Percentiles rank a stretch among this genome's conserved stretches.
Conservation (phyloP, 2,329 filamentous ascomycete genomes). For the Verticillium zaregamsianum region DNA sequence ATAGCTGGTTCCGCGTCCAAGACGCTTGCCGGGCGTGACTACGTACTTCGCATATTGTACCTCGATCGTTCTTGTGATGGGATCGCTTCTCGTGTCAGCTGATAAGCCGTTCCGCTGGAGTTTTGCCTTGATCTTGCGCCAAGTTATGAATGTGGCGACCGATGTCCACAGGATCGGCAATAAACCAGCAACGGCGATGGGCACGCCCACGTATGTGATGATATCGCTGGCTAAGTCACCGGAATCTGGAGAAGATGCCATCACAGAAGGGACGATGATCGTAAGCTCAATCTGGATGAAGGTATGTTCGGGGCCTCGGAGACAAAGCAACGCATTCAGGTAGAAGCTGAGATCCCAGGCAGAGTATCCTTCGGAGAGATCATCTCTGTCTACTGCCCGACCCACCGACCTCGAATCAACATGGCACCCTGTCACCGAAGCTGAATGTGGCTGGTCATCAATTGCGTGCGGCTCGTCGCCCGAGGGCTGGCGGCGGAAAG, state of each 20-base stretch:
- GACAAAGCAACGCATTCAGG: too few relatives aligned
- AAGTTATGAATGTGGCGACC: not conserved
- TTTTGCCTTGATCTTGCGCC: not conserved
- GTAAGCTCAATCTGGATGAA: too few relatives aligned
- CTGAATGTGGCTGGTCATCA: too few relatives aligned
- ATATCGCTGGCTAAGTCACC: not conserved
- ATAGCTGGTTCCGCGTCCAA: not conserved
- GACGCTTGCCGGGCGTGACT: not conserved
- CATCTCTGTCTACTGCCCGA: too few relatives aligned
- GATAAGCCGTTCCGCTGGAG: not conserved
- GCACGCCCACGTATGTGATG: slow-evolving; percentile 1
- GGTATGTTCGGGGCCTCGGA: too few relatives aligned
- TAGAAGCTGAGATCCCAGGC: too few relatives aligned
- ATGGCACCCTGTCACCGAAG: too few relatives aligned
- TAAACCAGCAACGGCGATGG: not conserved
- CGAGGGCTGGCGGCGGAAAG: not conserved
- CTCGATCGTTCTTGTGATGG: not conserved
- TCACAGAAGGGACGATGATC: too few relatives aligned
- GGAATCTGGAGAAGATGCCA: not conserved
- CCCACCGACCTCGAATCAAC: too few relatives aligned
- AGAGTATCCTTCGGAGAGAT: too few relatives aligned
- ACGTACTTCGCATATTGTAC: not conserved
- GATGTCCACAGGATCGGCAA: not conserved
- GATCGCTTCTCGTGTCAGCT: not conserved
- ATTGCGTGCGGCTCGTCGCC: too few relatives aligned